A percentile compares a stretch with the other conserved stretches of the same genome.
These are phyloP conservation scores for Cladosporium sp. DNA, from an alignment of 2,329 filamentous ascomycete genomes.

Conservation along the genomic window DNA sequence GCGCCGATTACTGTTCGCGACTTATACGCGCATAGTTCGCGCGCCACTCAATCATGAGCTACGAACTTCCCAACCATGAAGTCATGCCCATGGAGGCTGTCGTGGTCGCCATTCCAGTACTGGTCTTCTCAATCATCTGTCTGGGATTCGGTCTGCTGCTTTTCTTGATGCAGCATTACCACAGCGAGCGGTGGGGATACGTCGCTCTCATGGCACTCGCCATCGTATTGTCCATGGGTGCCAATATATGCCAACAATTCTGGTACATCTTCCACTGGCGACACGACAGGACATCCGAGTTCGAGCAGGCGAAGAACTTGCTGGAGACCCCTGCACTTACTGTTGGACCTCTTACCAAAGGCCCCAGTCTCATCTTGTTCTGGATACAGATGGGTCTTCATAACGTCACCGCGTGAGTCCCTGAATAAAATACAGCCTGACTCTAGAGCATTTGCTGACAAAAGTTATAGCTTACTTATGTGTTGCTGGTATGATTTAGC, in stretches of 20 bases:
- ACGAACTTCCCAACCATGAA: not conserved
- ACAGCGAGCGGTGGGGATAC: slow-evolving; percentile 15
- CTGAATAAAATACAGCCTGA: not conserved
- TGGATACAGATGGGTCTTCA: slow-evolving; percentile 20
- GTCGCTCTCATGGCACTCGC: slow-evolving; percentile 17
- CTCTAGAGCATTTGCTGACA: not conserved
- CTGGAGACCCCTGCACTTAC: slow-evolving; percentile 15
- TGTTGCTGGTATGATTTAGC: slow-evolving; percentile 4
- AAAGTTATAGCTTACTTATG: not conserved
- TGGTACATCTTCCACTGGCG: slow-evolving; percentile 17
- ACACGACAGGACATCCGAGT: slow-evolving; percentile 12
- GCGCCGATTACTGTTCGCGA: not conserved
- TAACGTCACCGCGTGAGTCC: slow-evolving; percentile 15
- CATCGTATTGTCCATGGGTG: slow-evolving; percentile 12
- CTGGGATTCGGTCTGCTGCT: slow-evolving; percentile 14
- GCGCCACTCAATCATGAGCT: not conserved
- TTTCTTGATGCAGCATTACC: slow-evolving; percentile 11
- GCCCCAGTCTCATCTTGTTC: slow-evolving; percentile 17
- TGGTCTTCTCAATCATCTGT: slow-evolving; percentile 17
- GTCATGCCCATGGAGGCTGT: not conserved
- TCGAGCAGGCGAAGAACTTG: slow-evolving; percentile 11
- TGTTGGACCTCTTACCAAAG: slow-evolving; percentile 18
- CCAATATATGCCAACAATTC: slow-evolving; percentile 16
- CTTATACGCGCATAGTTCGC: not conserved
- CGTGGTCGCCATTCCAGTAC: slow-evolving; percentile 9